These are phyloP conservation scores for Colletotrichum horii DNA, from an alignment of 2,329 filamentous ascomycete genomes.

Conservation along the genomic window DNA sequence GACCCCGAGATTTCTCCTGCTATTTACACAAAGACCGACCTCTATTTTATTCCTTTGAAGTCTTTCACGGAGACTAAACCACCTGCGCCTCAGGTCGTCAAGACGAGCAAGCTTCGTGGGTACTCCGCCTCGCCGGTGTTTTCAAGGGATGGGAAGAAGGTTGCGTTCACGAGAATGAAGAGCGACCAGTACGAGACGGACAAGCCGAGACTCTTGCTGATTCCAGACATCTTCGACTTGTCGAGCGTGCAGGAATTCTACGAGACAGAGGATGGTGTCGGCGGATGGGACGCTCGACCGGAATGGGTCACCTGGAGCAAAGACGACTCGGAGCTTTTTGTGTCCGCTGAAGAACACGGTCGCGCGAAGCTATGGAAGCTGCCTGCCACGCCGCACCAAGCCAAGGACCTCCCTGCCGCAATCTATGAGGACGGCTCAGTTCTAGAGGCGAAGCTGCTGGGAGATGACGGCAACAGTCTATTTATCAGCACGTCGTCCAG, in stretches of 20 bases:
- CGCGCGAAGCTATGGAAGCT: constrained; percentile 66
- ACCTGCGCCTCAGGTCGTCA: constrained; percentile 55
- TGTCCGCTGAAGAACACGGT: constrained; percentile 76
- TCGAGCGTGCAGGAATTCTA: constrained; percentile 67
- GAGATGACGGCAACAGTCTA: constrained; percentile 49
- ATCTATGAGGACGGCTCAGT: constrained; percentile 62
- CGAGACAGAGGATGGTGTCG: constrained; percentile 65
- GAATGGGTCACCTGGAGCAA: constrained; percentile 62
- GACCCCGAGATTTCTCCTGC: constrained; percentile 75
- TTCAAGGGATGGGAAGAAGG: constrained; percentile 71
- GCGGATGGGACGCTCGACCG: constrained; percentile 65
- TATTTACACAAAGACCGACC: constrained; percentile 79
- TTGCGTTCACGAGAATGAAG: constrained; percentile 83
- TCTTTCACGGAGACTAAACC: constrained; percentile 62
- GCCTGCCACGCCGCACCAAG: constrained; percentile 57
- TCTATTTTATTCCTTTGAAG: constrained; percentile 74
- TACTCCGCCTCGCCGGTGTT: constrained; percentile 74
- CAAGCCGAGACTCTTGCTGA: constrained; percentile 70
- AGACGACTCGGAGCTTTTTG: constrained; percentile 68
- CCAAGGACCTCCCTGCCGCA: constrained; percentile 50
- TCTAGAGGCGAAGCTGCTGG: constrained; percentile 56
- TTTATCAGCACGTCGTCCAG: constrained; percentile 73
- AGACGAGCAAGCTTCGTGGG: constrained; percentile 64
- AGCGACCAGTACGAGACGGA: constrained; percentile 81
- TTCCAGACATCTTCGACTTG: constrained; percentile 65